Percentiles rank a stretch among this genome's conserved stretches.
Conservation (phyloP, 441 rosid species). For the Gossypium schwendimanii region DNA sequence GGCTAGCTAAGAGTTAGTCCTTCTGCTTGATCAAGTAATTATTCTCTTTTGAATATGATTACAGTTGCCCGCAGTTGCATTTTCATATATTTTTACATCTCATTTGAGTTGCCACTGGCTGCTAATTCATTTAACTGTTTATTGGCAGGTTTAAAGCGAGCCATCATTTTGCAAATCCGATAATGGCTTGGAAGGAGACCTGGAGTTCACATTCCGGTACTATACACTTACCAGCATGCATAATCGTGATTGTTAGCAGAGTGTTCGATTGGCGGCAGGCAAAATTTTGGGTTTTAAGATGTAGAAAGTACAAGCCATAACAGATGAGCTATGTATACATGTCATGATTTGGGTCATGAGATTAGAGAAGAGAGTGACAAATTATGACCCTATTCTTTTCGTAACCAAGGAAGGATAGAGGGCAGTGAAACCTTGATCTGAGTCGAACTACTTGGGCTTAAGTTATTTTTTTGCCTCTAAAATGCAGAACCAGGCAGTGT, state of each 20-base stretch:
- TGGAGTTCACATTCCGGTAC: conserved; percentile 17
- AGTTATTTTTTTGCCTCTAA: too few species aligned
- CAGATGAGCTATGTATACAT: background rate
- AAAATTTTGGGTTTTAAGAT: conserved; percentile 19
- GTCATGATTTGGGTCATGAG: background rate
- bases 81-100: background rate
- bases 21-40: conserved; percentile 33
- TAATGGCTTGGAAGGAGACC: conserved; percentile 19
- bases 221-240: conserved; percentile 10
- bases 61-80: background rate
- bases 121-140: conserved; percentile 3
- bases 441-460: too few species aligned
- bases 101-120: background rate
- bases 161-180: conserved; percentile 10
- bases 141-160: conserved; percentile 28
- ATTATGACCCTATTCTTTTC: background rate
- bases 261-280: conserved; percentile 22
- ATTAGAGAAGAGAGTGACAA: background rate
- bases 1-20: conserved; percentile 11
- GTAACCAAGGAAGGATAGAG: background rate
- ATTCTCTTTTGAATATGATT: background rate
- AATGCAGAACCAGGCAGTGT: too few species aligned
- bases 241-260: conserved; percentile 28
- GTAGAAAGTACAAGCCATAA: conserved; percentile 11
- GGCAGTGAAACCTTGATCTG: background rate